Evolutionary conservation across 495 filamentous ascomycete species (phyloP).

Genomic region (Hyaloscypha variabilis): DNA sequence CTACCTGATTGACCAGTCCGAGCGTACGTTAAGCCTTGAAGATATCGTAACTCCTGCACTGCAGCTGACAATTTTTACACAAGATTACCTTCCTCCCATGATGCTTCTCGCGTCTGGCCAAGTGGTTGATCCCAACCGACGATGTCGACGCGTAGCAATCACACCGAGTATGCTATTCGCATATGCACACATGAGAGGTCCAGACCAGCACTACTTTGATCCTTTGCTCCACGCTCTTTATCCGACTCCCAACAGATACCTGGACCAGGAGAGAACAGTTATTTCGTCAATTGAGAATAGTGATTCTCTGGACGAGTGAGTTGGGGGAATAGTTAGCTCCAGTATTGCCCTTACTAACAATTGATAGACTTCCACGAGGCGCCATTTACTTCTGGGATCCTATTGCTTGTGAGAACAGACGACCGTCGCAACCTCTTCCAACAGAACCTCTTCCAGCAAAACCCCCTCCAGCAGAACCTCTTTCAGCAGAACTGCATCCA

Average conservation of each 20-base stretch:
- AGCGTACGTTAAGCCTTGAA: too few species aligned
- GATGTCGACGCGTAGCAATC: constrained; percentile 2
- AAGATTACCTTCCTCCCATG: too few species aligned
- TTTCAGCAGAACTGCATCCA: not conserved
- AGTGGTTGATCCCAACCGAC: too few species aligned
- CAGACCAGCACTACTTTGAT: constrained; percentile 1
- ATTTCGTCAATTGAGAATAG: not conserved
- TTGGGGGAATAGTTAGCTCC: not conserved
- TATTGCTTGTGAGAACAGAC: too few species aligned
- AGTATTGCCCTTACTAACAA: constrained; percentile 7
- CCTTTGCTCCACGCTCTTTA: constrained; percentile 22
- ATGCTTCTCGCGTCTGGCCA: too few species aligned
- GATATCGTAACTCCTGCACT: too few species aligned
- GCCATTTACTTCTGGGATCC: constrained; percentile 24
- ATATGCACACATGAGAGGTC: constrained; percentile 23
- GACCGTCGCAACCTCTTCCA: too few species aligned
- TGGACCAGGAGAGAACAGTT: not conserved
- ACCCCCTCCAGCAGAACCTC: too few species aligned
- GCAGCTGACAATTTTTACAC: too few species aligned
- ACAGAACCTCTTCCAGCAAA: too few species aligned
- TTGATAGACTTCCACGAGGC: constrained; percentile 12
- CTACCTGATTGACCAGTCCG: too few species aligned
- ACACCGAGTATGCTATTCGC: constrained; percentile 23
- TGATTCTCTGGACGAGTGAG: constrained; percentile 15
- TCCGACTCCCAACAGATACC: not conserved